phyloP scores from a whole-genome alignment of 345 rosid species.

The Punica granatum region DNA sequence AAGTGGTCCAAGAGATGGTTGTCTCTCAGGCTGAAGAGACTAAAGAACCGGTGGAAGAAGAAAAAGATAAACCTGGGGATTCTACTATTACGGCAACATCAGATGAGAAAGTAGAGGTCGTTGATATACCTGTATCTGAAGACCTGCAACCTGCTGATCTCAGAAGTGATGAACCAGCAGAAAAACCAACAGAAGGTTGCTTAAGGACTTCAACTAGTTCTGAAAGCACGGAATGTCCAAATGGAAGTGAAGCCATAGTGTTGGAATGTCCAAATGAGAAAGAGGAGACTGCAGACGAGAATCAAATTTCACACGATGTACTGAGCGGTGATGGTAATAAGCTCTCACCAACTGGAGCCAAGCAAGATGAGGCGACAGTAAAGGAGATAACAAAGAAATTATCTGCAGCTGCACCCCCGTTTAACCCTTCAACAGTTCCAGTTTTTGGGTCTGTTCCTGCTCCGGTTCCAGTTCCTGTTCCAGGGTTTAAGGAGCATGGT shows the following conservation, averaged over 20 bases:
- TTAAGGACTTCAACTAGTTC: slow-evolving; percentile 12
- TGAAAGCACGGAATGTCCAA: slow-evolving; percentile 19
- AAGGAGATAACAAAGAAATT: slow-evolving; percentile 82
- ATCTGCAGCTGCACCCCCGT: slow-evolving; percentile 96
- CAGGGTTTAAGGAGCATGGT: slow-evolving; percentile 71
- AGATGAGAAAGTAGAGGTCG: background rate
- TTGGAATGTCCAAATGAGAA: slow-evolving; percentile 21
- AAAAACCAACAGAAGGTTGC: slow-evolving; percentile 20
- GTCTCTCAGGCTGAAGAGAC: slow-evolving; percentile 21
- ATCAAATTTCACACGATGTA: slow-evolving; percentile 1
- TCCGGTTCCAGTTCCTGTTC: slow-evolving; percentile 55
- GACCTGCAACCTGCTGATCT: slow-evolving; percentile 14
- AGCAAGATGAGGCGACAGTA: slow-evolving; percentile 57
- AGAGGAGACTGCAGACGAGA: slow-evolving; percentile 28
- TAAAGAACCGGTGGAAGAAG: slow-evolving; percentile 11
- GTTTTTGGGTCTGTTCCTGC: slow-evolving; percentile 66
- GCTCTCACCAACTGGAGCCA: slow-evolving; percentile 39
- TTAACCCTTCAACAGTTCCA: slow-evolving; percentile 71
- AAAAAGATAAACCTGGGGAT: background rate
- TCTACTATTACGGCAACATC: background rate
- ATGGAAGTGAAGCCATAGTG: slow-evolving; percentile 20
- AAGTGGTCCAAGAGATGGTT: slow-evolving; percentile 28
- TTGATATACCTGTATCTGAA: slow-evolving; percentile 7
- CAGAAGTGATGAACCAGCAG: slow-evolving; percentile 11
- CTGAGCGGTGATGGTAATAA: slow-evolving; percentile 21